Conservation (phyloP, 371 early-diverging fungal genomes). For the Choanephora cucurbitarum region DNA sequence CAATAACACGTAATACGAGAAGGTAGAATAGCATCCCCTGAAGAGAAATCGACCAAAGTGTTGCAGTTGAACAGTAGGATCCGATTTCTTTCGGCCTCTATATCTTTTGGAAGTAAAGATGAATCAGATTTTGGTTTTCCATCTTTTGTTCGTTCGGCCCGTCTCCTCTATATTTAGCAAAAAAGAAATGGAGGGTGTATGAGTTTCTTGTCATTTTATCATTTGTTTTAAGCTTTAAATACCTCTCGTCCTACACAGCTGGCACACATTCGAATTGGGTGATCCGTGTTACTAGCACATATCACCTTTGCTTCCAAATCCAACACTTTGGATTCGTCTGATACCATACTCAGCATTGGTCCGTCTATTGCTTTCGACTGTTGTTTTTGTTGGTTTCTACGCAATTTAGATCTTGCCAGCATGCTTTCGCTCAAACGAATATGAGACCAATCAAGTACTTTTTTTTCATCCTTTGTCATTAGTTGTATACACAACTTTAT, state of each 20-base stretch:
- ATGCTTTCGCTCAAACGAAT: conserved; percentile 77
- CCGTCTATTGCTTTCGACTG: conserved; percentile 4
- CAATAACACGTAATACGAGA: conserved; percentile 93
- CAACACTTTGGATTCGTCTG: conserved; percentile 45
- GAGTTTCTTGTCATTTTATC: not conserved
- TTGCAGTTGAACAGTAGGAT: conserved; percentile 81
- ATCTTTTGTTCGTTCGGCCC: conserved; percentile 50
- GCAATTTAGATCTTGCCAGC: conserved; percentile 56
- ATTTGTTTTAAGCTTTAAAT: conserved; percentile 27
- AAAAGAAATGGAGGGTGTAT: not conserved
- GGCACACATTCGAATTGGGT: conserved; percentile 73
- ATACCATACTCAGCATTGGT: conserved; percentile 13
- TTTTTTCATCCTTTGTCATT: conserved; percentile 66
- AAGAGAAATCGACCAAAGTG: conserved; percentile 77
- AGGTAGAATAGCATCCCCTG: conserved; percentile 84
- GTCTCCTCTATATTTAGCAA: conserved; percentile 32
- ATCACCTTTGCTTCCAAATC: conserved; percentile 76
- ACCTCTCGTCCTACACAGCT: conserved; percentile 85
- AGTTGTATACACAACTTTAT: conserved; percentile 85
- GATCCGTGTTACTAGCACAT: conserved; percentile 76
- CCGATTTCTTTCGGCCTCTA: conserved; percentile 64
- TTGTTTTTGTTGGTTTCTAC: conserved; percentile 16
- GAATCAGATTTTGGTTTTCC: conserved; percentile 27
- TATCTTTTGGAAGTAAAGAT: conserved; percentile 41
- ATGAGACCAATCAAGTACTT: conserved; percentile 75